Conservation (phyloP, 257 asterid genomes). For the Salvia splendens region DNA sequence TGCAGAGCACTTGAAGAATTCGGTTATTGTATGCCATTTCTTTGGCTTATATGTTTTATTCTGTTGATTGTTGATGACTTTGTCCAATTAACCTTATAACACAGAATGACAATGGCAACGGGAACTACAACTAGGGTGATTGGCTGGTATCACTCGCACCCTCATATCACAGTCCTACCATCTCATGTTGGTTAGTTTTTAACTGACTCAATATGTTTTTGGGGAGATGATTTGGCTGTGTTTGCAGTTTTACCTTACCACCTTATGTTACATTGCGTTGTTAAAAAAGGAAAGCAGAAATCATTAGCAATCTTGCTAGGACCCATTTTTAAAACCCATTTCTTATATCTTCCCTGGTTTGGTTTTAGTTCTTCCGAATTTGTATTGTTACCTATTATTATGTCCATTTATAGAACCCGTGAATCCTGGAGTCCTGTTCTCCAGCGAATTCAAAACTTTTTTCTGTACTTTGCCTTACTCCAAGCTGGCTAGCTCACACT, state of each 20-base stretch:
- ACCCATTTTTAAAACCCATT: not conserved
- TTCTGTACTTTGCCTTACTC: not conserved
- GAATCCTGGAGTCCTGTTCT: slow-evolving; percentile 5
- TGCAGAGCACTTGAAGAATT: slow-evolving; percentile 9
- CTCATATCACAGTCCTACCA: slow-evolving; percentile 98
- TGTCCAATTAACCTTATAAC: slow-evolving; percentile 66
- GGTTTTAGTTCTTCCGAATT: not conserved
- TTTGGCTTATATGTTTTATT: not conserved
- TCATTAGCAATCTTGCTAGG: not conserved
- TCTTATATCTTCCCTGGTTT: not conserved
- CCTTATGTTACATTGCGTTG: not conserved
- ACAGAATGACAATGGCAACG: slow-evolving; percentile 82
- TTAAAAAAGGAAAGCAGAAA: not conserved
- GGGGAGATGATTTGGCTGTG: not conserved
- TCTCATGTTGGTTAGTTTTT: slow-evolving; percentile 91
- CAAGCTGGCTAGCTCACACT: not conserved
- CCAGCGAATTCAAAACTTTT: not conserved
- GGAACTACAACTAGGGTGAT: slow-evolving; percentile 93
- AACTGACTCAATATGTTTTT: not conserved
- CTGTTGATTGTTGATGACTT: slow-evolving; percentile 23
- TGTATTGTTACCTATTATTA: not conserved
- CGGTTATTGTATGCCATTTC: not conserved
- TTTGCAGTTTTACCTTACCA: not conserved
- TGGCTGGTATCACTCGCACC: slow-evolving; percentile 99
- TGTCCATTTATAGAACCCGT: not conserved